A percentile compares a stretch with the other conserved stretches of the same genome.
Conservation (phyloP, 768 basidiomycete genomes). For the Tulasnella sp. region DNA sequence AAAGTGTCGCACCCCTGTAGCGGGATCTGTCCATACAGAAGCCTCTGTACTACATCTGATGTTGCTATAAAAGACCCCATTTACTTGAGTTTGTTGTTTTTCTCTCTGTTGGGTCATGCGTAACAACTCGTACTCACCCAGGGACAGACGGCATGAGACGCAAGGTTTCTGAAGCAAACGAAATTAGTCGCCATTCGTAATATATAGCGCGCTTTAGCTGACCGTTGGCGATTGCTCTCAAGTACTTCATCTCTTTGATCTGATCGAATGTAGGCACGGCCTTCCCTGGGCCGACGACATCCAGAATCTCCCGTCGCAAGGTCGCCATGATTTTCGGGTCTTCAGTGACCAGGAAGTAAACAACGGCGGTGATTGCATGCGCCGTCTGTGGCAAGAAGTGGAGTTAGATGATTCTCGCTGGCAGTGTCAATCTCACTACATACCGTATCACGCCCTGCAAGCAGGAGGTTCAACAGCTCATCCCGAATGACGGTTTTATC, state of each 20-base stretch:
- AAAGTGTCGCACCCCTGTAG: constrained; percentile 14
- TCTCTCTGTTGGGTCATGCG: too few relatives aligned
- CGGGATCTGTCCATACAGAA: constrained; percentile 9
- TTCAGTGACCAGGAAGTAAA: constrained; percentile 41
- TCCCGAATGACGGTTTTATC: constrained; percentile 62
- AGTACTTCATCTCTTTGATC: constrained; percentile 46
- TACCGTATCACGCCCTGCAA: constrained; percentile 71
- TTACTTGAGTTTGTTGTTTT: too few relatives aligned
- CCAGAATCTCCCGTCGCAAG: constrained; percentile 41
- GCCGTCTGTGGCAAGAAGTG: constrained; percentile 29
- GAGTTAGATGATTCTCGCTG: not conserved
- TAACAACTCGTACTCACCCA: not conserved
- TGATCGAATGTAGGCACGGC: constrained; percentile 40
- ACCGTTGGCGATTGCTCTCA: constrained; percentile 59
- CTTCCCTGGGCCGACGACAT: constrained; percentile 33
- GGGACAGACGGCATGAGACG: constrained; percentile 41
- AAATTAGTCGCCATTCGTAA: constrained; percentile 25
- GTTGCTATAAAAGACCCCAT: not conserved
- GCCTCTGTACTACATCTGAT: not conserved
- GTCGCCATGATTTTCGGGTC: constrained; percentile 36
- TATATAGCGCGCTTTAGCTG: constrained; percentile 22
- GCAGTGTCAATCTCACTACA: constrained; percentile 17
- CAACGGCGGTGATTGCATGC: constrained; percentile 38
- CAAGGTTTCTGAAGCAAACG: constrained; percentile 34
- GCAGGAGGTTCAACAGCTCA: constrained; percentile 62